Evolutionary conservation across 768 basidiomycete species (phyloP), one percentile per base, ranked within the genome.

Genomic region (Pisolithus albus): DNA sequence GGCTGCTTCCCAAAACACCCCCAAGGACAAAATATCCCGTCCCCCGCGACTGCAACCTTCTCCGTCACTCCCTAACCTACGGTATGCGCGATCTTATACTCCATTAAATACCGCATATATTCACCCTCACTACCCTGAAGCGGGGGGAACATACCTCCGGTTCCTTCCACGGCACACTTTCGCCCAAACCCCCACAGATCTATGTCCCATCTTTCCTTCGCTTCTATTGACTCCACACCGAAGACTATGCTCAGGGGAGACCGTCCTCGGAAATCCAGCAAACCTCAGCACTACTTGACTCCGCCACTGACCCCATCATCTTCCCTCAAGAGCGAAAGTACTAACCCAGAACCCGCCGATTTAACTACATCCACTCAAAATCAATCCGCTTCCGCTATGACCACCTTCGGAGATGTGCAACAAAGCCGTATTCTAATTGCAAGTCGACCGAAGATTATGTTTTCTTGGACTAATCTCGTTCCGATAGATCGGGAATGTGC

Each of bases 221-320:
- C 45, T 49, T 46, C 62, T 19, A 34, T 50, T 37, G 58, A 50
- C 9, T 41, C 49, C 23, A 28, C 62, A 7, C 46, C 59, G 23
- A 55, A 50, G 9, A 15, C 36, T 7, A 15, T 58, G 16, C n/a
- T 30, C 43, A 61, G 59, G 30, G 62, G 57, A 38, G n/a, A 47
- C 2, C 61, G 53, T 9, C 26, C 57, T 21, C 53, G 30, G 24
- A 66, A 61, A 23, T 60, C 59, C 24, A 39, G 63, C 16, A 68
- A 57, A 47, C 64, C 65, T 18, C 63, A 68, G 23, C 61, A 67
- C 21, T 70, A 82, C 40, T 71, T 85, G 48, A 86, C 84, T 0
- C 84, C 84, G 32, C 86, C 84, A 10, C 74, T 87, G 41, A 86
- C 85, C 1, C 85, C 85, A 0, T 81, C 85, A 1, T 83, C 82